Evolutionary conservation across 306 rosid genomes (phyloP).

Genomic region (Canavalia gladiata): DNA sequence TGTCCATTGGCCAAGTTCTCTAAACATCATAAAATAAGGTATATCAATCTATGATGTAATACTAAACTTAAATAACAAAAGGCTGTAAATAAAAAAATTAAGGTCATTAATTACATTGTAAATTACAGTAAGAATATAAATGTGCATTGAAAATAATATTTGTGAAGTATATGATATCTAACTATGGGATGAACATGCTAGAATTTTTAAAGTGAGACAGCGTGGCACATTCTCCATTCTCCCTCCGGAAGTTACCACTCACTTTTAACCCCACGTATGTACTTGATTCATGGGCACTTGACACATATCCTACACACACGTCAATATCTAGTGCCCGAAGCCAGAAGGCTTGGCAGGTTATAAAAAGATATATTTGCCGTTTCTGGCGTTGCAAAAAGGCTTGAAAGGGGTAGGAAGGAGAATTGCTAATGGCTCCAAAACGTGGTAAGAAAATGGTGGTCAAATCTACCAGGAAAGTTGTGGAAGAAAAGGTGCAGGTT

Average conservation of each 20-base stretch:
- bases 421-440: conserved; percentile 60
- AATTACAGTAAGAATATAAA: too few relatives aligned
- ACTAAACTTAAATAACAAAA: too few relatives aligned
- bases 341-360: neutral
- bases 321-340: conserved; percentile 8
- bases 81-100: too few relatives aligned
- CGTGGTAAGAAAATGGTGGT: conserved; percentile 47
- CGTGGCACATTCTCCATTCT: conserved; percentile 24
- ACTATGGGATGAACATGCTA: neutral
- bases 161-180: too few relatives aligned
- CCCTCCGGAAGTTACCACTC: conserved; percentile 36
- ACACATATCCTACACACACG: conserved; percentile 54
- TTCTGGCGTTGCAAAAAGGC: neutral
- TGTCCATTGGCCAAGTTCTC: too few relatives aligned
- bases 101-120: too few relatives aligned
- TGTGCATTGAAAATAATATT: too few relatives aligned
- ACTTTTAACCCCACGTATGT: conserved; percentile 48
- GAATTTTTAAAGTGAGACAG: neutral
- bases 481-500: conserved; percentile 48
- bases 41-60: too few relatives aligned
- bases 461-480: conserved; percentile 55
- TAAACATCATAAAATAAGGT: too few relatives aligned
- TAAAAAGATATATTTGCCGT: too few relatives aligned
- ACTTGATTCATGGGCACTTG: neutral
- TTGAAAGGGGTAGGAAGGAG: neutral